Base-by-base conservation (phyloP, 2,329 filamentous ascomycete genomes). In the Pseudocercospora macadamiae region DNA sequence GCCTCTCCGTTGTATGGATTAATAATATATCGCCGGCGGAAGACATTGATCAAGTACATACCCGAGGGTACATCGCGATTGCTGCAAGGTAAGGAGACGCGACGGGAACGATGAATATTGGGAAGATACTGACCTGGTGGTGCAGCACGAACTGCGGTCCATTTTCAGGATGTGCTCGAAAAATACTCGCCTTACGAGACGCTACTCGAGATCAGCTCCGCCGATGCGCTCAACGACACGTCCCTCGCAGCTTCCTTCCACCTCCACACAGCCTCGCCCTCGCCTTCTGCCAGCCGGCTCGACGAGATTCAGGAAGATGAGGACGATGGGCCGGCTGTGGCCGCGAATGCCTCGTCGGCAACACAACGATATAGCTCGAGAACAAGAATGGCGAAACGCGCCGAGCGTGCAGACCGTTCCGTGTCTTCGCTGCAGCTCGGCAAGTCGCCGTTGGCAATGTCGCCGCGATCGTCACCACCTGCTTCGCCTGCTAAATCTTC, bases 301-400 rank as follows among this genome's bases (percentile, higher is more conserved):
- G 89, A 93, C 78, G 93, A 96, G 77, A 97, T 97, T 72, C 87
- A 89, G n/a, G 95, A 97, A 76, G 90, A 95, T 77, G 90, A 89
- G 54, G 91, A 96, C 71, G 84, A 62, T 23, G 66, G 66, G 5
- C 30, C 45, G 5, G 28, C 61, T 2, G 47, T 59, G 18, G 16
- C 54, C 19, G 48, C 51, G 18, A 57, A 30, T 26, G 55, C 51
- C 9, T 51, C 59, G 16, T 51, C 61, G n/a, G 61, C 49, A 14
- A 67, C 28, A 53, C 66, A 64, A 42, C 61, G 68, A 44, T 64
- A 66, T 52, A 67, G 70, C 39, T 55, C 64, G 26, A 48, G 70
- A 70, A 49, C 66, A 68, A 54, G 54, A 2, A 60, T 55, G 26
- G 36, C 54, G 12, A 58, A 63, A 57, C 60, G 61, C 23, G 54